These are phyloP conservation scores for Aristolochia californica DNA, from an alignment of 164 flowering plant genomes.

Conservation along the genomic window DNA sequence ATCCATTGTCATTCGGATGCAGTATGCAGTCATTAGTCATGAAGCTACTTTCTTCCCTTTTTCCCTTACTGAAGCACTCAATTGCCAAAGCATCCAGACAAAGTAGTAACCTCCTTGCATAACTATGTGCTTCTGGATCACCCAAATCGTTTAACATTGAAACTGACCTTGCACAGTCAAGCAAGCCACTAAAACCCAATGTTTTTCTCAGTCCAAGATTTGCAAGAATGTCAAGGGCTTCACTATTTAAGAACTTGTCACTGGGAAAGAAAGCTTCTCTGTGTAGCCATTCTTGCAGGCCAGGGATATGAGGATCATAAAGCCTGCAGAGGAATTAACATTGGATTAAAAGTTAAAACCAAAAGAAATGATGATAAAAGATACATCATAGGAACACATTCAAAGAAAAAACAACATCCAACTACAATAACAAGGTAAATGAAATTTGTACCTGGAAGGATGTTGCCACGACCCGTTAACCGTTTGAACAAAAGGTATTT, in stretches of 20 bases:
- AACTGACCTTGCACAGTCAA: conserved; percentile 82
- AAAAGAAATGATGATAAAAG: neutral
- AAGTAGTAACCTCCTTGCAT: conserved; percentile 46
- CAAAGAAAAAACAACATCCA: no score
- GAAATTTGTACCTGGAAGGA: conserved; percentile 53
- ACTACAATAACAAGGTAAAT: no score
- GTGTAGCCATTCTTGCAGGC: conserved; percentile 48
- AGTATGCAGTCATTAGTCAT: neutral
- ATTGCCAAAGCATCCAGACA: conserved; percentile 47
- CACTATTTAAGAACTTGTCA: conserved; percentile 46
- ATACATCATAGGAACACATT: no score
- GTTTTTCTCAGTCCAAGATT: conserved; percentile 54
- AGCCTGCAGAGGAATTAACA: conserved; percentile 44
- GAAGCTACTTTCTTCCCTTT: conserved; percentile 8
- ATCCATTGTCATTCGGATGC: no score
- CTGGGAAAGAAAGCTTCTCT: conserved; percentile 70
- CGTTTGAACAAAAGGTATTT: conserved; percentile 61
- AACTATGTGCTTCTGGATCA: conserved; percentile 30
- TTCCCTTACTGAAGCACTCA: conserved; percentile 27
- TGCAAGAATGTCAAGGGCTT: conserved; percentile 49
- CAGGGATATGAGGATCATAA: conserved; percentile 88
- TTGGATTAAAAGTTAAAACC: neutral
- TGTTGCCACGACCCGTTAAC: conserved; percentile 68
- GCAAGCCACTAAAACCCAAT: conserved; percentile 57
- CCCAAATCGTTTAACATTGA: conserved; percentile 52